These are phyloP conservation scores for Microbotryum scabiosae DNA, from an alignment of 1,284 basidiomycete species.

Conservation along the genomic window DNA sequence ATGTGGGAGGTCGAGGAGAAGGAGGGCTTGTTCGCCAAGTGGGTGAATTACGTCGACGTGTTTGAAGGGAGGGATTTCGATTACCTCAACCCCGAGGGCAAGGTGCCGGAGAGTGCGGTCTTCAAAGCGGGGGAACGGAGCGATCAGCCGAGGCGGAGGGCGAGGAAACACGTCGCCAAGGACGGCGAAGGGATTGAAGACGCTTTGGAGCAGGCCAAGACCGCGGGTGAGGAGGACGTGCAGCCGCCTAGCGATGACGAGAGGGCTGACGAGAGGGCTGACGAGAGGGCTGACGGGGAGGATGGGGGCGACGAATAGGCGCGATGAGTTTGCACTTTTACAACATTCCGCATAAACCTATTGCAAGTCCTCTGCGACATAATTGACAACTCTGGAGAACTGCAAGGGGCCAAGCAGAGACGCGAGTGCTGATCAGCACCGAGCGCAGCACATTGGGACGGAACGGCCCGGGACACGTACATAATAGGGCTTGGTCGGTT, in stretches of 20 bases:
- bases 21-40: conserved; percentile 43
- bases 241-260: conserved; percentile 15
- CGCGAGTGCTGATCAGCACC: too few relatives aligned
- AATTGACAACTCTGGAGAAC: too few relatives aligned
- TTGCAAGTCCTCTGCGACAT: too few relatives aligned
- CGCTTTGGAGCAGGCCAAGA: not conserved
- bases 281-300: conserved; percentile 6
- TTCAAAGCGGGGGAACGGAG: conserved; percentile 16
- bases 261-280: conserved; percentile 3
- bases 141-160: conserved; percentile 16
- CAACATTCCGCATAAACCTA: too few relatives aligned
- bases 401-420: too few relatives aligned
- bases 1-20: conserved; percentile 76
- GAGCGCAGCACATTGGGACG: too few relatives aligned
- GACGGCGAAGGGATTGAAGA: not conserved
- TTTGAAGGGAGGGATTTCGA: conserved; percentile 33
- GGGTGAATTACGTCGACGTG: conserved; percentile 40
- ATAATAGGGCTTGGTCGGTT: conserved; percentile 30
- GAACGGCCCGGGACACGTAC: too few relatives aligned
- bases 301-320: not conserved
- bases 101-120: conserved; percentile 38
- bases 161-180: not conserved
- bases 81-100: conserved; percentile 41
- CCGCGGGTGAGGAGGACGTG: conserved; percentile 5
- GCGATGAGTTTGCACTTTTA: too few relatives aligned